These are phyloP conservation scores for Ceratobasidium theobromae DNA, from an alignment of 1,284 basidiomycete genomes.

Conservation along the genomic window DNA sequence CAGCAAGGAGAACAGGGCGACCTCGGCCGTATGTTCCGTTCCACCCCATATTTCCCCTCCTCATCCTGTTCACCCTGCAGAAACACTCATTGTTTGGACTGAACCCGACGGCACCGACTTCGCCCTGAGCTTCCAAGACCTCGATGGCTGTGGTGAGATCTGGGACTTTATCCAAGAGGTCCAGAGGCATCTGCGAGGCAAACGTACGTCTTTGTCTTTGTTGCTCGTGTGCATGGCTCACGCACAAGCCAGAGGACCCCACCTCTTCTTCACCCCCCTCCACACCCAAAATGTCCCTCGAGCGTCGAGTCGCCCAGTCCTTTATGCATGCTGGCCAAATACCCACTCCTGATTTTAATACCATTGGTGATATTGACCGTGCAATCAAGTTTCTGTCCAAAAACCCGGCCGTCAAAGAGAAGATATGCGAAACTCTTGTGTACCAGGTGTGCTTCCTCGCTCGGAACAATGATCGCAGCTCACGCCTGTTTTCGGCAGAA, in stretches of 20 bases:
- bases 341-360: constrained; percentile 62
- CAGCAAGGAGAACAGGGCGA: constrained; percentile 69
- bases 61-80: constrained; percentile 47
- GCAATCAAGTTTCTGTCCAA: constrained; percentile 63
- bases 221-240: constrained; percentile 11
- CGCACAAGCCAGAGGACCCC: constrained; percentile 51
- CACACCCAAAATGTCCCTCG: constrained; percentile 38
- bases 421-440: constrained; percentile 24
- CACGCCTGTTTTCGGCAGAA: not conserved
- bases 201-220: constrained; percentile 47
- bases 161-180: constrained; percentile 97
- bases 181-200: constrained; percentile 73
- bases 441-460: constrained; percentile 1
- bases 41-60: constrained; percentile 21
- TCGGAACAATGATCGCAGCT: not conserved
- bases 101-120: constrained; percentile 94
- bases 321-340: constrained; percentile 71
- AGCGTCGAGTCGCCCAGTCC: constrained; percentile 43
- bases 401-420: constrained; percentile 18
- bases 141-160: constrained; percentile 93
- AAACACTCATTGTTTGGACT: constrained; percentile 99
- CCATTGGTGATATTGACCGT: constrained; percentile 72
- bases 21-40: constrained; percentile 20
- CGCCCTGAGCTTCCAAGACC: constrained; percentile 95
- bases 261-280: constrained; percentile 62